These are phyloP conservation scores for Phytophthora foliorum DNA, from an alignment of 352 stramenopile genomes.

Conservation along the genomic window DNA sequence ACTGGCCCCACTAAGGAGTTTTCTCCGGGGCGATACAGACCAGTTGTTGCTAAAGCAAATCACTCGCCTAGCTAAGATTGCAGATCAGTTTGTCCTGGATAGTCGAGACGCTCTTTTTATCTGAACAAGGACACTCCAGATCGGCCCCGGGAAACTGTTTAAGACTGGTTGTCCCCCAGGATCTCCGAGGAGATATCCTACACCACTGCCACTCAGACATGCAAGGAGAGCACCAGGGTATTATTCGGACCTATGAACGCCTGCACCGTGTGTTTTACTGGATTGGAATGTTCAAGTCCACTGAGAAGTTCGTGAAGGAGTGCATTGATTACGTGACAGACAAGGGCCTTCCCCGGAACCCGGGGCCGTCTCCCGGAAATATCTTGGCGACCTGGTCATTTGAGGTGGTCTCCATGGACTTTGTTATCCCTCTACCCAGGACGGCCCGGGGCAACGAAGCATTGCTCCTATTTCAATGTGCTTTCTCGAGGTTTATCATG, in stretches of 20 bases:
- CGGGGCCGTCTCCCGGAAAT: conserved; percentile 17
- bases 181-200: conserved; percentile 7
- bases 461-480: conserved; percentile 19
- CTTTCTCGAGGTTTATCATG: conserved; percentile 36
- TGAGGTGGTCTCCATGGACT: conserved; percentile 26
- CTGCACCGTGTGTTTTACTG: conserved; percentile 12
- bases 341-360: conserved; percentile 1
- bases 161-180: conserved; percentile 1
- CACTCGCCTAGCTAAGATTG: conserved; percentile 1
- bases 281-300: conserved; percentile 6
- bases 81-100: conserved; percentile 10
- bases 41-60: conserved; percentile 5
- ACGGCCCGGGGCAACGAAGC: background rate
- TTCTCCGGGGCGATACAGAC: too few relatives aligned
- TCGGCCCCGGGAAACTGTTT: background rate
- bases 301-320: conserved; percentile 9
- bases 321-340: conserved; percentile 3
- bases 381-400: conserved; percentile 9
- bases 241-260: conserved; percentile 11
- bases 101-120: conserved; percentile 3
- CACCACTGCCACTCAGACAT: conserved; percentile 10
- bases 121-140: background rate
- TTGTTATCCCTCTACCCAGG: conserved; percentile 13
- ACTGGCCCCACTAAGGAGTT: too few relatives aligned
- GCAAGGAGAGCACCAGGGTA: conserved; percentile 11